Percentiles rank a stretch among this genome's conserved stretches.
Conservation (phyloP, 352 stramenopile species). For the Globisporangium apiculatum region DNA sequence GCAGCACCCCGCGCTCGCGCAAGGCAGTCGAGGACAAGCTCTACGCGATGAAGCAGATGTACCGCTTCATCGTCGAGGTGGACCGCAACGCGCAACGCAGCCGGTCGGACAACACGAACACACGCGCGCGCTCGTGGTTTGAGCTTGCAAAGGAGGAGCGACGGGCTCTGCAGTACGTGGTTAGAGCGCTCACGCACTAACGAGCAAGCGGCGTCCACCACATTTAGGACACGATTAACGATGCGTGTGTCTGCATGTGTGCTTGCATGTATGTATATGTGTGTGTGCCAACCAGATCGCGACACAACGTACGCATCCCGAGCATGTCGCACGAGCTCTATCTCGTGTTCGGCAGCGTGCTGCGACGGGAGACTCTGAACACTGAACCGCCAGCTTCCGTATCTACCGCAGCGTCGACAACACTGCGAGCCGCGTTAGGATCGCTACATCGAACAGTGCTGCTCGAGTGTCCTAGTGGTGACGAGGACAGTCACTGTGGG, state of each 20-base stretch:
- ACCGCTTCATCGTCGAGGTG: constrained; percentile 59
- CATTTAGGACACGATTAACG: background rate
- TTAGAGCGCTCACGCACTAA: background rate
- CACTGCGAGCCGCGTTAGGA: too few relatives aligned
- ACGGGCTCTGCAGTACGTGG: constrained; percentile 27
- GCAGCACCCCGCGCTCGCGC: constrained; percentile 27
- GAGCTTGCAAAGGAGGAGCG: constrained; percentile 47
- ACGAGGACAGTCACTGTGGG: background rate
- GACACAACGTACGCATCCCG: constrained; percentile 46
- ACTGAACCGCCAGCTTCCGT: too few relatives aligned
- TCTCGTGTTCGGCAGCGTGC: constrained; percentile 41
- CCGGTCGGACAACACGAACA: constrained; percentile 1
- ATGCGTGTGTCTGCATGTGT: background rate
- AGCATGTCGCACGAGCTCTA: constrained; percentile 57
- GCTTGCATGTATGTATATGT: too few relatives aligned
- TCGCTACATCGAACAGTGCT: background rate
- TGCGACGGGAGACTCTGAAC: constrained; percentile 19
- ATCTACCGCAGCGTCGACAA: background rate
- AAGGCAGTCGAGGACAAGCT: constrained; percentile 67
- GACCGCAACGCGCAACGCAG: constrained; percentile 34
- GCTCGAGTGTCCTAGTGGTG: background rate
- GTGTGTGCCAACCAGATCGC: constrained; percentile 9
- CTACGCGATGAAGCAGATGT: constrained; percentile 67
- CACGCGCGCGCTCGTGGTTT: constrained; percentile 37
- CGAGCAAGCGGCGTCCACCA: too few relatives aligned